phyloP scores from a whole-genome alignment of 495 filamentous ascomycete genomes.

The Aspergillus incahuasiensis region DNA sequence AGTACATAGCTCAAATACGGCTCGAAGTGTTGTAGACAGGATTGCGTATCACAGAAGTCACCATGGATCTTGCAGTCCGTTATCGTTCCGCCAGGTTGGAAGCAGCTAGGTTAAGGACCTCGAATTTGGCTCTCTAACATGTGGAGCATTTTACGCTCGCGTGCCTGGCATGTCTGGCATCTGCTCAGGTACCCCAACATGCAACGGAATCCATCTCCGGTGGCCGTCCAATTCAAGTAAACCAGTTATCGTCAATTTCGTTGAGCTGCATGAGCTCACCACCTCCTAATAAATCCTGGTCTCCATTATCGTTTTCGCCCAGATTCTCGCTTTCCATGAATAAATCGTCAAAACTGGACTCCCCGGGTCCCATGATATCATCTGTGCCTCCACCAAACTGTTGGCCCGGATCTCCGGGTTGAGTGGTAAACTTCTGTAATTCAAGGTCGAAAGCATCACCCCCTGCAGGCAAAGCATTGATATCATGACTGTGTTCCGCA shows the following conservation, averaged over 20 bases:
- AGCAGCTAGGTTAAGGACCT: not conserved
- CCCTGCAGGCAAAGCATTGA: slow-evolving; percentile 28
- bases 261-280: slow-evolving; percentile 40
- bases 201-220: not conserved
- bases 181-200: not conserved
- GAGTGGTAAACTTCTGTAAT: slow-evolving; percentile 24
- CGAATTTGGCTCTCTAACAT: not conserved
- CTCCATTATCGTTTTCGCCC: slow-evolving; percentile 27
- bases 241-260: slow-evolving; percentile 45
- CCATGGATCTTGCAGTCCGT: no score
- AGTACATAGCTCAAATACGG: no score
- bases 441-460: slow-evolving; percentile 44
- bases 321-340: slow-evolving; percentile 45
- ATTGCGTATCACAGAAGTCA: no score
- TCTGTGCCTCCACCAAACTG: slow-evolving; percentile 23
- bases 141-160: slow-evolving; percentile 4
- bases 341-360: slow-evolving; percentile 48
- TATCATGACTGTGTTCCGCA: slow-evolving; percentile 24
- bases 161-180: not conserved
- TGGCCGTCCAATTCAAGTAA: slow-evolving; percentile 21
- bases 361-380: slow-evolving; percentile 42
- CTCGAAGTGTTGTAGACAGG: no score
- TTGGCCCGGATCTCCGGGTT: slow-evolving; percentile 4
- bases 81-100: no score
- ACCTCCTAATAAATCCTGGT: slow-evolving; percentile 38